Base-by-base conservation (phyloP, 2,329 filamentous ascomycete genomes). In the Monosporascus sp. region DNA sequence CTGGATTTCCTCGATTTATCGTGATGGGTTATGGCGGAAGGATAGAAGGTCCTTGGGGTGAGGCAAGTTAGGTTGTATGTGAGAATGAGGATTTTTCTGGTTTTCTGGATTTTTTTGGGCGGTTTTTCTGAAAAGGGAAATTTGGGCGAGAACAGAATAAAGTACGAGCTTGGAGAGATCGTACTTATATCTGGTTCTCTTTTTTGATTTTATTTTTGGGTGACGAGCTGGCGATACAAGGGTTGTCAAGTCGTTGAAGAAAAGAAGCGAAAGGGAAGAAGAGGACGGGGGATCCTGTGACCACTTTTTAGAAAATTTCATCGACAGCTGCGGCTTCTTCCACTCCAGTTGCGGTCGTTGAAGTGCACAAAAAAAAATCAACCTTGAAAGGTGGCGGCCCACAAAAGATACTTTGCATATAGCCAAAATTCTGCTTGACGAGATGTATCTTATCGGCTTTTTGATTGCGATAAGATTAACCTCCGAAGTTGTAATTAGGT, bases 71-170 rank as follows among this genome's bases (percentile, higher is more conserved):
- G 49, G 47, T 58, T 53, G 52, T 48, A 52, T 55, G 53, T 52
- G 56, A 44, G 35, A 54, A 52, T 49, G 58, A 58, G 55, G 60
- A 65, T 72, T 76, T 76, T 81, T 74, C 74, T 68, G 67, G 70
- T 70, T 73, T 82, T 84, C 81, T 78, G 74, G 72, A 70, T 82
- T 84, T 84, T 84, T 84, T 82, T 78, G 71, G 71, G 66, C 73
- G 72, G 71, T 72, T 79, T 72, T 70, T 63, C 60, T 72, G 71
- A 68, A n/a, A 24, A 64, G 68, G 74, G 74, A 74, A 22, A 77
- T 74, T 72, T 72, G 77, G 76, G 74, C 73, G 77, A 80, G 79
- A 77, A 79, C 79, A 83, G 77, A 80, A 79, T 75, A 69, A 74
- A 78, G 78, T 74, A 79, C 78, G 77, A 77, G 58, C 64, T 54